Percentiles rank a stretch among this genome's conserved stretches.
These are phyloP conservation scores for Oidiodendron maius DNA, from an alignment of 495 filamentous ascomycete species.

Conservation along the genomic window DNA sequence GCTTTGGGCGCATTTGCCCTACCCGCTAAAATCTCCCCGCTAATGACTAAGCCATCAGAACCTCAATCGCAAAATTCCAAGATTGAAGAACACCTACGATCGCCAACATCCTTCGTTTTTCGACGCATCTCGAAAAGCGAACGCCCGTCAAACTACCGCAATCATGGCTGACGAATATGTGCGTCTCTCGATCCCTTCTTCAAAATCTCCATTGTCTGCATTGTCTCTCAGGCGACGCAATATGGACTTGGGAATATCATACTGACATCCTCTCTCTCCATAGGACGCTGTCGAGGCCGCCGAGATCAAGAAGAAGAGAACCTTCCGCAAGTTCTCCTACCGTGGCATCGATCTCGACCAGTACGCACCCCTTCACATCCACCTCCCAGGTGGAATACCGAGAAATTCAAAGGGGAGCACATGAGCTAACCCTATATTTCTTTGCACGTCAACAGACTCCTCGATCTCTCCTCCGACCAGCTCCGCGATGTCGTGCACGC, in stretches of 20 bases:
- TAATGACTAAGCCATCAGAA: conserved; percentile 23
- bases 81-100: conserved; percentile 2
- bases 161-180: conserved; percentile 98
- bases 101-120: conserved; percentile 37
- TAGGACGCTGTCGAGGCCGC: conserved; percentile 94
- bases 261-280: conserved; percentile 34
- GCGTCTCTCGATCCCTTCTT: conserved; percentile 37
- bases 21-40: conserved; percentile 7
- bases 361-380: conserved; percentile 49
- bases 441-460: conserved; percentile 62
- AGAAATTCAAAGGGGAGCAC: conserved; percentile 28
- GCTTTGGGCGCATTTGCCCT: conserved; percentile 9
- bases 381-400: conserved; percentile 24
- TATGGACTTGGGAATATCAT: conserved; percentile 4
- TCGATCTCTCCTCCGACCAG: conserved; percentile 96
- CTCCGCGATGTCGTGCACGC: conserved; percentile 99
- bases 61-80: conserved; percentile 17
- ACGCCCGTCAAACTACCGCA: conserved; percentile 47
- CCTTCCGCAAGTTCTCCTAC: conserved; percentile 99
- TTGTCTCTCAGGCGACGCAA: too few relatives aligned
- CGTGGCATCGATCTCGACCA: conserved; percentile 98
- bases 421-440: conserved; percentile 33
- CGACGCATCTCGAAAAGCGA: conserved; percentile 47
- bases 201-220: too few relatives aligned
- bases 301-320: conserved; percentile 98